Conservation (phyloP, 1,284 basidiomycete genomes). For the Boletus smithii region DNA sequence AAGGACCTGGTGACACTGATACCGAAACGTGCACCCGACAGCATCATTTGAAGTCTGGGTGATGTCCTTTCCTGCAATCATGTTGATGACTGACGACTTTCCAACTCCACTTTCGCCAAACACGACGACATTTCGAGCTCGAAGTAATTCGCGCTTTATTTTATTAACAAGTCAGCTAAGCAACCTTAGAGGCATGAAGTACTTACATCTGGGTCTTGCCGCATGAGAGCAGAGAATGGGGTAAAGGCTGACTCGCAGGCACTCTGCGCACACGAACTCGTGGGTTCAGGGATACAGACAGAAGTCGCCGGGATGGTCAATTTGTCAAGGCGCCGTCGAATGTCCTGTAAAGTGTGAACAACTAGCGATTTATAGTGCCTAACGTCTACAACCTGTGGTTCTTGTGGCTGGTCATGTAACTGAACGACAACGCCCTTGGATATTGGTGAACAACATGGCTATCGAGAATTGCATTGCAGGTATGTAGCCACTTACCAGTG, state of each 20-base stretch:
- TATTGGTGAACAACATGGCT: slow-evolving; percentile 8
- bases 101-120: slow-evolving; percentile 34
- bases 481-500: slow-evolving; percentile 15
- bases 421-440: slow-evolving; percentile 8
- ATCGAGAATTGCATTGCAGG: not conserved
- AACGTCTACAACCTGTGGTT: slow-evolving; percentile 4
- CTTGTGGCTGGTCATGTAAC: slow-evolving; percentile 2
- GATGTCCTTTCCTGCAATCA: slow-evolving; percentile 24
- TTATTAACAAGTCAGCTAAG: slow-evolving; percentile 1
- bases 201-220: slow-evolving; percentile 11
- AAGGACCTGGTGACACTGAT: slow-evolving; percentile 17
- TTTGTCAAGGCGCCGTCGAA: slow-evolving; percentile 9
- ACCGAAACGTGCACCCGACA: slow-evolving; percentile 27
- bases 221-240: slow-evolving; percentile 9
- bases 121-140: slow-evolving; percentile 27
- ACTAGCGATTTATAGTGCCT: not conserved
- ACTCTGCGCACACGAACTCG: slow-evolving; percentile 9
- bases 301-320: slow-evolving; percentile 14
- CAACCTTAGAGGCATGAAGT: not conserved
- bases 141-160: slow-evolving; percentile 10
- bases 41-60: slow-evolving; percentile 27
- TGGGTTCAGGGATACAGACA: not conserved
- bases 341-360: slow-evolving; percentile 13
- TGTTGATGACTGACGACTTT: slow-evolving; percentile 33
- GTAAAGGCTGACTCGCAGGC: slow-evolving; percentile 9